These are phyloP conservation scores for Aspergillus amoenus DNA, from an alignment of 2,329 filamentous ascomycete genomes.

Conservation along the genomic window DNA sequence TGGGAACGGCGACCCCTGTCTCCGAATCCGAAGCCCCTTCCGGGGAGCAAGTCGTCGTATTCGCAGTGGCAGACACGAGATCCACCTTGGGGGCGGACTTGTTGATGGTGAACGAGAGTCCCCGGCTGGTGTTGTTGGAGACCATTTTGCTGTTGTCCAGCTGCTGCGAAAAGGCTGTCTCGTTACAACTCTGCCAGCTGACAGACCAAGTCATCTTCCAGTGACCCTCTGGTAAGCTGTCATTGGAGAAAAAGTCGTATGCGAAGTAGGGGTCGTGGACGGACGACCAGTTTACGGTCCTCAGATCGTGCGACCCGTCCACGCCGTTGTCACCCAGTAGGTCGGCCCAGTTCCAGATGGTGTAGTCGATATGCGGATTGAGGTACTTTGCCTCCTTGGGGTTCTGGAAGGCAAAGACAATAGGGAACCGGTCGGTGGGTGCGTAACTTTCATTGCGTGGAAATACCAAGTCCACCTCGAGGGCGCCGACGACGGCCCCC, in stretches of 20 bases:
- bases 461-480: conserved; percentile 19
- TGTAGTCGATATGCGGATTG: conserved; percentile 6
- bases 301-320: background rate
- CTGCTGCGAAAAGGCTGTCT: background rate
- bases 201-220: conserved; percentile 11
- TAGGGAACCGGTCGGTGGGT: conserved; percentile 14
- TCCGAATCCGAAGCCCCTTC: conserved; percentile 8
- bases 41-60: too few species aligned
- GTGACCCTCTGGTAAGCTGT: background rate
- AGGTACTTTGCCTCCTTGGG: conserved; percentile 10
- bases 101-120: conserved; percentile 8
- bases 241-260: background rate
- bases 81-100: conserved; percentile 12
- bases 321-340: background rate
- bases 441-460: conserved; percentile 18
- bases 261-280: conserved; percentile 9
- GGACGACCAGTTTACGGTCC: background rate
- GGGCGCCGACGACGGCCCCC: too few species aligned
- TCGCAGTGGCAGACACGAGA: conserved; percentile 13
- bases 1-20: conserved; percentile 1
- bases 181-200: conserved; percentile 13
- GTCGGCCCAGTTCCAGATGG: background rate
- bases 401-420: conserved; percentile 20
- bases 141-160: background rate
- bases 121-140: background rate